Evolutionary conservation across 148 eudicot species (phyloP), one percentile per base, ranked within the genome.

Genomic region (Nepenthes mirabilis): DNA sequence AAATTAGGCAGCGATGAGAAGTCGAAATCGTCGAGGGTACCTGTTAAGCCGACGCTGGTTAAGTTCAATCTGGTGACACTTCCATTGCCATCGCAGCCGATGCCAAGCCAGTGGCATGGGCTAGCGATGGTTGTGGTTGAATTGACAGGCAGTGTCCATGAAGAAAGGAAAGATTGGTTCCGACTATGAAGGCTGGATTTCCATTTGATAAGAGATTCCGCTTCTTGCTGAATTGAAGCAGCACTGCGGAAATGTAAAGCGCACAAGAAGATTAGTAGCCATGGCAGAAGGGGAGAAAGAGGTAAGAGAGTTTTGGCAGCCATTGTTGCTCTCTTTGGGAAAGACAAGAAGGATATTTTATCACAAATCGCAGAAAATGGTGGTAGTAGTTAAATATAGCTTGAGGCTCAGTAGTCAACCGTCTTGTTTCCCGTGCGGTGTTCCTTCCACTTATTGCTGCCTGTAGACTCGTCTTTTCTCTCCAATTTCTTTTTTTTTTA

Each of bases 101-200:
- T 67, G 32, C 83, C 83, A 48, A 75, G 63, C 79, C 79, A 79
- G 53, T 58, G 55, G 63, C 79, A 79, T 34, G 79, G 79, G 45
- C 60, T 35, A 34, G 11, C 12, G 9, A 32, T 60, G 9, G 60
- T 34, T 34, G 58, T 56, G 13, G 37, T 34, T 12, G 47, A 53
- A 13, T 23, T 43, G 10, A 23, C 23, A n/a, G 61, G 62, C 60
- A 69, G 61, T 9, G 47, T 47, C 82, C 82, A 79, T 62, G 82
- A 68, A 43, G 72, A 65, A 4, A 65, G 72, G 49, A 65, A 59
- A 14, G 74, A 50, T 47, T 52, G 68, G 64, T 66, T 72, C 37
- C 51, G 63, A 40, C 58, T 65, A 47, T 65, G 74, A 14, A 78
- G 68, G 64, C 71, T 78, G 9, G 65, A 6, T 65, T 78, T 74